Base-by-base conservation (phyloP, 768 basidiomycete genomes). In the Favolaschia claudopus region DNA sequence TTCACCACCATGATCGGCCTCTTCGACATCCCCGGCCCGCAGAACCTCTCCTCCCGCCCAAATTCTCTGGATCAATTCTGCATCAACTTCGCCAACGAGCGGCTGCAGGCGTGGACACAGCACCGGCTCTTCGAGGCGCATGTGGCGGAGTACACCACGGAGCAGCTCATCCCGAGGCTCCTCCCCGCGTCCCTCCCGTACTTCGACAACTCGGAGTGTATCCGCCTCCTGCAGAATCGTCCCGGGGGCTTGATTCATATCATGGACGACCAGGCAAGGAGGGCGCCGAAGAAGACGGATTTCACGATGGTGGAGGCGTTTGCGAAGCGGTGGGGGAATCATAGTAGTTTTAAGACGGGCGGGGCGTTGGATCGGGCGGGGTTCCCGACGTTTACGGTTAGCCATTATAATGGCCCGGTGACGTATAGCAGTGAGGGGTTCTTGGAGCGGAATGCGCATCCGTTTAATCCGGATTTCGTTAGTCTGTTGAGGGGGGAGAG, bases 61-160 rank as follows among this genome's bases (percentile, higher is more conserved):
- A 98, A 99, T 75, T 95, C 95, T 7, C 86, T 99, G 44, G 95
- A 99, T 71, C 95, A 98, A 62, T 95, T 99, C 73, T 93, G 92
- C 74, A 83, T 98, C 80, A 99, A 99, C 76, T 96, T 94, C 66
- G 95, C 96, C 57, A 95, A 95, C 67, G 97, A 99, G 71, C 88
- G 93, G 1, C 73, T 98, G 17, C 94, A 96, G 48, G 80, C 87
- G 64, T 97, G 91, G 79, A 81, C 90, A 10, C 89, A 95, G 71
- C 87, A 87, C 52, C 81, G 83, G 10, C 77, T 96, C 2, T 96
- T 95, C 72, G 93, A 95, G 72, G 80, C 79, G 8, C 88, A 94
- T 62, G 85, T 89, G 17, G 86, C 85, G 54, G 95, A 99, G 73
- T 96, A 96, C 75, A 83, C 81, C 58, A 81, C 84, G 27, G 95